These are phyloP conservation scores for Jasminum sambac DNA, from an alignment of 257 asterid genomes.

Conservation along the genomic window DNA sequence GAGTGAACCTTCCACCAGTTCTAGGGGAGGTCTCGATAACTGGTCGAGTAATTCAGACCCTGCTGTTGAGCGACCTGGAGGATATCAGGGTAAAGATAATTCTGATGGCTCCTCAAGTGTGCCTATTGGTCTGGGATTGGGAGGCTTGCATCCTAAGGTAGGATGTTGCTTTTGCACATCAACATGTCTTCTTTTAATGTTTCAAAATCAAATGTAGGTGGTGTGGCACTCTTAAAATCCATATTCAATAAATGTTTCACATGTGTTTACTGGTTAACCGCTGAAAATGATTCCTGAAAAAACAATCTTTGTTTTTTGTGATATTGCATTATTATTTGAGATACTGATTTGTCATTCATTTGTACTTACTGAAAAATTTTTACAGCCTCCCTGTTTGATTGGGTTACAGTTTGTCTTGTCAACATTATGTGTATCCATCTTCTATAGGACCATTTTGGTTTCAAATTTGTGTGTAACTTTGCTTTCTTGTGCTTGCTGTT, in stretches of 20 bases:
- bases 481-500: not conserved
- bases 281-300: not conserved
- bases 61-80: slow-evolving; percentile 34
- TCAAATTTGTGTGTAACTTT: not conserved
- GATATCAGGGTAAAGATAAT: slow-evolving; percentile 35
- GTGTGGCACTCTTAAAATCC: not conserved
- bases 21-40: slow-evolving; percentile 28
- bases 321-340: not conserved
- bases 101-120: slow-evolving; percentile 44
- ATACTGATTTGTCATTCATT: not conserved
- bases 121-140: slow-evolving; percentile 85
- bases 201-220: not conserved
- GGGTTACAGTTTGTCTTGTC: not conserved
- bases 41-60: slow-evolving; percentile 29
- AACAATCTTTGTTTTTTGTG: slow-evolving; percentile 2
- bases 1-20: slow-evolving; percentile 35
- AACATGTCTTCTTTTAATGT: slow-evolving; percentile 15
- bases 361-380: not conserved
- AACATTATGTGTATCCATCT: not conserved
- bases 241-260: not conserved
- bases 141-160: slow-evolving; percentile 84
- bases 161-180: slow-evolving; percentile 10
- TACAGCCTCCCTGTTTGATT: not conserved
- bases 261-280: not conserved
- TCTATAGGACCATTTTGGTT: not conserved